phyloP scores from a whole-genome alignment of 306 rosid species.

The Cucurbita maxima region DNA sequence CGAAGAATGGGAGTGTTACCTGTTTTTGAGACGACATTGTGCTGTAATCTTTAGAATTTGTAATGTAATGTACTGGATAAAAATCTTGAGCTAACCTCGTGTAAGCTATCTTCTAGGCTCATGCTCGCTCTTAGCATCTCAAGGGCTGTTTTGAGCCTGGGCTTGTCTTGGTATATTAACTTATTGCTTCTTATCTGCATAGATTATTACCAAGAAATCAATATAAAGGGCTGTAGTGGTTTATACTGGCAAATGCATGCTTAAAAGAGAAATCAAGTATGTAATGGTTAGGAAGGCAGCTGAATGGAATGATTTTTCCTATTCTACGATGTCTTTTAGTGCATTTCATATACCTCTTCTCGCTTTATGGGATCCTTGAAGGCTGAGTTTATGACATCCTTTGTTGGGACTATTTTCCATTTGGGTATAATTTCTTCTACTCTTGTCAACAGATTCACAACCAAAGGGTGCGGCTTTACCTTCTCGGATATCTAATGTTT shows the following conservation, averaged over 20 bases:
- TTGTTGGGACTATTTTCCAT: constrained; percentile 81
- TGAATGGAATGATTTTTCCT: not conserved
- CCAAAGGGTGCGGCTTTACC: constrained; percentile 57
- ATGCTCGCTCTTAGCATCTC: constrained; percentile 72
- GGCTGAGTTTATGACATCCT: constrained; percentile 54
- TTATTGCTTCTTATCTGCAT: constrained; percentile 61
- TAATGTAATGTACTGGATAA: not conserved
- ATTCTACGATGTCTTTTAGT: not conserved
- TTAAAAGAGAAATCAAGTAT: not conserved
- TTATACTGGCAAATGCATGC: not conserved
- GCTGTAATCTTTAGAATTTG: not conserved
- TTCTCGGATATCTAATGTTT: constrained; percentile 66
- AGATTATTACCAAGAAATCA: no score
- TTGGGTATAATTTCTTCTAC: constrained; percentile 58
- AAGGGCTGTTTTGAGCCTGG: constrained; percentile 66
- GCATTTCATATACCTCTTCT: constrained; percentile 26
- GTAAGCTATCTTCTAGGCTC: constrained; percentile 37
- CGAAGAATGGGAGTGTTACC: constrained; percentile 64
- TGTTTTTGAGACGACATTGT: not conserved
- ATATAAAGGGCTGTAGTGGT: no score
- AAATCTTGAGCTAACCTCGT: constrained; percentile 26
- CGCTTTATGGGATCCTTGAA: constrained; percentile 62
- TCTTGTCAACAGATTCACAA: constrained; percentile 35
- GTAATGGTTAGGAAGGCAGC: not conserved
- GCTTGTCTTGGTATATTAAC: constrained; percentile 75